A percentile compares a stretch with the other conserved stretches of the same genome.
Evolutionary conservation across 768 basidiomycete species (phyloP).

Genomic region (Lactifluus piperatus): DNA sequence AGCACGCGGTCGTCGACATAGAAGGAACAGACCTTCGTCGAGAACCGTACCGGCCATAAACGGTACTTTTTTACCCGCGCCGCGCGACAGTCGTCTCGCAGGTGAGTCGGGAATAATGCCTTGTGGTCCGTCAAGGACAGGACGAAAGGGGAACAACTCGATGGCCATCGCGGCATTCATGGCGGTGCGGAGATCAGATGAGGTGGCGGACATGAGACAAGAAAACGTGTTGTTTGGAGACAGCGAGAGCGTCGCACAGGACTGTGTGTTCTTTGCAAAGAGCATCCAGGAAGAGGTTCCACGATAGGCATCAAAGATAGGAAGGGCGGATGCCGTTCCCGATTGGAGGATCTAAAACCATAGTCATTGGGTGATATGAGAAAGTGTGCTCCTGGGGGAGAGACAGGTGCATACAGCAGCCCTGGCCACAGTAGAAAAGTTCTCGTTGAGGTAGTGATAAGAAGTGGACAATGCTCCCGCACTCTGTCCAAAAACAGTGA

Average conservation of each 20-base stretch:
- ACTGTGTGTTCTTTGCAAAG: constrained; percentile 32
- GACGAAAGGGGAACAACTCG: constrained; percentile 29
- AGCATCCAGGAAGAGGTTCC: constrained; percentile 31
- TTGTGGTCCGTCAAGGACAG: constrained; percentile 35
- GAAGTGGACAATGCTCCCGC: constrained; percentile 33
- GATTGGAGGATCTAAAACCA: constrained; percentile 38
- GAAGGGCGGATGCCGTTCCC: constrained; percentile 28
- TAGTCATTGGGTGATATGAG: not conserved
- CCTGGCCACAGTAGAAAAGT: constrained; percentile 21
- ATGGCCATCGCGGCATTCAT: constrained; percentile 22
- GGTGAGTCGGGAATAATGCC: constrained; percentile 35
- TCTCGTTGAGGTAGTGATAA: constrained; percentile 26
- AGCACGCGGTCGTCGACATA: not conserved
- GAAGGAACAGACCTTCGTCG: constrained; percentile 35
- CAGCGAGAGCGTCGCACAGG: constrained; percentile 24
- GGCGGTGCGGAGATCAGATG: constrained; percentile 16
- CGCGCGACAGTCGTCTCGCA: constrained; percentile 27
- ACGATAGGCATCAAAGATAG: constrained; percentile 26
- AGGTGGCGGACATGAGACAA: constrained; percentile 24
- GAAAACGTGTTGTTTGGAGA: constrained; percentile 28
- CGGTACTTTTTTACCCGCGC: constrained; percentile 33
- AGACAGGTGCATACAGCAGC: constrained; percentile 19
- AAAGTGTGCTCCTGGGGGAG: not conserved
- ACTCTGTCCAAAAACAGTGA: constrained; percentile 33
- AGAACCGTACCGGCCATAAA: constrained; percentile 38